Evolutionary conservation across 176 grass and related monocot genomes (phyloP), one percentile per base, ranked within the genome.

Genomic region (Cymbopogon citratus): DNA sequence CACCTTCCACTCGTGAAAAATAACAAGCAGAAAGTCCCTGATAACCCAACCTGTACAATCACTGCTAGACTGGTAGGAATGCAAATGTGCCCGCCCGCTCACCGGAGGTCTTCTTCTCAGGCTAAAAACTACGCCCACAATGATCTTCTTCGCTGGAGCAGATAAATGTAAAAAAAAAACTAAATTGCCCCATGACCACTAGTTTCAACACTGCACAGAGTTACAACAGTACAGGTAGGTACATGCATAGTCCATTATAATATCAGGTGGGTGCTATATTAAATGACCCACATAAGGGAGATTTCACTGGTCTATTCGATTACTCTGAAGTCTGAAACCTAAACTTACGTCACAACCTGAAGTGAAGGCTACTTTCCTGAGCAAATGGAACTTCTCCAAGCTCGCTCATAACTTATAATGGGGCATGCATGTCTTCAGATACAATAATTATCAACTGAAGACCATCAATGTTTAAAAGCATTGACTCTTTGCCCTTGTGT

Each of bases 261-360:
- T 83, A 77, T 83, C 74, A 41, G 68, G 79, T 73, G 86, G 86
- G 86, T 70, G 46, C 66, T 91, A 86, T 86, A 86, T 83, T 74
- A 88, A 85, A 83, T 80, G 79, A 80, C 83, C 86, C 82, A 91
- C 79, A 44, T 21, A 79, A 77, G 49, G 68, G 11, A 74, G 63
- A 82, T 79, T 26, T 79, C 21, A 38, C 48, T 75, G 33, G 51
- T 85, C 78, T 85, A 85, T 82, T 52, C 40, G 78, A 86, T 85
- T 83, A 88, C 88, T 52, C 83, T 91, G 83, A 88, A 88, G 85
- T 52, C 83, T 91, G 83, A 88, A 88, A 88, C 67, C 86, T 83
- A 91, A 29, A 84, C 75, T 71, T 65, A 77, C 44, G 90, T 85
- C 90, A 85, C 73, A 85, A 74, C 77, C 69, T 82, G 85, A 73